Base-by-base conservation (phyloP, 345 rosid genomes). In the Salix koriyanagi region DNA sequence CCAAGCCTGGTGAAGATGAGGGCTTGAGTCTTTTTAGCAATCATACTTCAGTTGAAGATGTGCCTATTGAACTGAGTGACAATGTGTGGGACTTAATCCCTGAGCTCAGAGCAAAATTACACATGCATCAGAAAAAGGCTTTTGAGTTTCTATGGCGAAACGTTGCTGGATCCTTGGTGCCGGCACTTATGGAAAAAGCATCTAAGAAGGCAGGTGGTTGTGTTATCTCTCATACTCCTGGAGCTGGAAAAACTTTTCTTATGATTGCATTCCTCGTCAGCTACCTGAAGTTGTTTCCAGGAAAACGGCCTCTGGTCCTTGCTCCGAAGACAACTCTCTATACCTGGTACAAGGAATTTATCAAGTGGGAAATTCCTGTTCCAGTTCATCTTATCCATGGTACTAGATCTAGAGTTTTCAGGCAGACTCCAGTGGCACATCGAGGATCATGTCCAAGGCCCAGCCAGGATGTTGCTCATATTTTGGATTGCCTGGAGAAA, bases 291-390 rank as follows among this genome's bases (percentile, higher is more conserved):
- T 69, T 94, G 78, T 94, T 91, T 79, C 98, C 98, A 0, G 94
- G 92, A 65, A 91, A 88, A 82, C 85, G 94, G 48, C 98, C 97
- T 34, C 79, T 94, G 58, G 87, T 92, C 79, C 97, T 94, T 77
- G 97, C 98, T 70, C 98, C 98, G 0, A 92, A 94, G 85, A 94
- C 98, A 75, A 94, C 98, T 25, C 85, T 92, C 64, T 94, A 92
- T 74, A 94, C 97, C 48, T 92, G 98, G 98, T 86, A 94, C 86
- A 94, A 94, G 80, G 98, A 94, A 83, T 92, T 92, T 76, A 90
- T 90, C 71, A 94, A 94, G 84, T 94, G 97, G 98, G 80, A 92
- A 70, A 90, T 88, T 69, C 94, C 97, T 1, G 71, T 94, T 25
- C 97, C 97, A 0, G 96, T 91, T 81, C 93, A 94, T 86, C 84